Evolutionary conservation across 768 basidiomycete species (phyloP), one percentile per base, ranked within the genome.

Genomic region (Mycena vitilis): DNA sequence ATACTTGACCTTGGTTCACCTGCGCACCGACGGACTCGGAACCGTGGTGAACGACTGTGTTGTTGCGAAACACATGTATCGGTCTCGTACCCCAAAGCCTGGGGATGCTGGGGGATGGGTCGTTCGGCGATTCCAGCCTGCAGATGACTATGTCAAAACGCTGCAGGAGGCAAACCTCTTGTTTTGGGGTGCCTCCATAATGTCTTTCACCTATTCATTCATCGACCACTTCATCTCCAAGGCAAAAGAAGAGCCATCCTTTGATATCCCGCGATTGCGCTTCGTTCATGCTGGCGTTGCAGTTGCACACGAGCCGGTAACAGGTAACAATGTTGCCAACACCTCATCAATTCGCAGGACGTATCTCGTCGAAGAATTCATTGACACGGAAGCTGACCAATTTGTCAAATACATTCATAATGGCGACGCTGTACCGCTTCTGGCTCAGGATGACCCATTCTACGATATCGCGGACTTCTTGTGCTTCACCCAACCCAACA

Each of bases 361-460:
- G 40, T 76, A 70, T 54, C 38, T 76, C 9, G 20, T 76, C 8
- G 71, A 76, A 47, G 73, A 75, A 51, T 59, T 71, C 5, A 73
- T 76, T 30, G 57, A 65, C 20, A 49, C 34, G 1, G 57, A 37
- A 8, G 6, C 66, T 15, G 73, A 71, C 0, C n/a, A 40, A 4
- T 78, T 77, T 60, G 34, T 48, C 2, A 78, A 78, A 63, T 78
- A 73, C 34, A 49, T 78, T 25, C 70, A 74, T 63, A 78, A 77
- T 58, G 69, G 68, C 9, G 68, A 63, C 22, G 67, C 69, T 2
- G 47, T 62, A 13, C 72, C 72, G 3, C 65, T 73, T 37, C 37
- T 55, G 20, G 13, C 64, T 2, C 20, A 52, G 10, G 38, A 63
- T 8, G 51, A 65, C 5, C 57, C 59, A 6, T 60, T 68, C 25